A percentile compares a stretch with the other conserved stretches of the same genome.
Conservation (phyloP, 2,329 filamentous ascomycete genomes). For the Trichophaea hybrida region DNA sequence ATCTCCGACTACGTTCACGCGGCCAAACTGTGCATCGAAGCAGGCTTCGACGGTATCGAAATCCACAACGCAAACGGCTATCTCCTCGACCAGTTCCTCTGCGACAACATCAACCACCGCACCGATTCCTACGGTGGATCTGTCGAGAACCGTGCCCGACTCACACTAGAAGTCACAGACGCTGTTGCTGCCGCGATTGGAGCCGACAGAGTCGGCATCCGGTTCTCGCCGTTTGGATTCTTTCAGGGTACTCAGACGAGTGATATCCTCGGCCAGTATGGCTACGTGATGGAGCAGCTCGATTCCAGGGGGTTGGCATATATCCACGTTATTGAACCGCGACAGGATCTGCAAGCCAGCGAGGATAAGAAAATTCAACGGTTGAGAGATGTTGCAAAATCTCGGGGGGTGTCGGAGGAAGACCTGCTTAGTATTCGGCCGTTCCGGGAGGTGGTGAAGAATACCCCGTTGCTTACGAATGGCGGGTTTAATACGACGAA, state of each 20-base stretch:
- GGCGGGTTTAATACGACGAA: conserved; percentile 28
- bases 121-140: conserved; percentile 41
- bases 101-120: conserved; percentile 41
- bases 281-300: conserved; percentile 40
- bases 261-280: conserved; percentile 50
- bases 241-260: conserved; percentile 52
- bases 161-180: conserved; percentile 41
- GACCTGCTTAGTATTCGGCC: conserved; percentile 27
- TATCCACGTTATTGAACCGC: conserved; percentile 47
- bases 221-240: conserved; percentile 45
- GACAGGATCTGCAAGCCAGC: conserved; percentile 36
- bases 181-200: conserved; percentile 40
- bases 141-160: conserved; percentile 39
- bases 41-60: conserved; percentile 50
- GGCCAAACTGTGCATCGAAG: conserved; percentile 32
- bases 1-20: conserved; percentile 31
- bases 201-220: conserved; percentile 40
- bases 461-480: conserved; percentile 25
- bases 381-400: conserved; percentile 32
- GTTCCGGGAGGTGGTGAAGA: conserved; percentile 28
- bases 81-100: conserved; percentile 51
- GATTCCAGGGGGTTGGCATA: conserved; percentile 44
- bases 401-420: conserved; percentile 29
- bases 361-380: conserved; percentile 35
- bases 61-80: conserved; percentile 50